Percentiles rank a stretch among this genome's conserved stretches.
These are phyloP conservation scores for Microbotryum lychnidis-dioicae DNA, from an alignment of 1,284 basidiomycete species.

Conservation along the genomic window DNA sequence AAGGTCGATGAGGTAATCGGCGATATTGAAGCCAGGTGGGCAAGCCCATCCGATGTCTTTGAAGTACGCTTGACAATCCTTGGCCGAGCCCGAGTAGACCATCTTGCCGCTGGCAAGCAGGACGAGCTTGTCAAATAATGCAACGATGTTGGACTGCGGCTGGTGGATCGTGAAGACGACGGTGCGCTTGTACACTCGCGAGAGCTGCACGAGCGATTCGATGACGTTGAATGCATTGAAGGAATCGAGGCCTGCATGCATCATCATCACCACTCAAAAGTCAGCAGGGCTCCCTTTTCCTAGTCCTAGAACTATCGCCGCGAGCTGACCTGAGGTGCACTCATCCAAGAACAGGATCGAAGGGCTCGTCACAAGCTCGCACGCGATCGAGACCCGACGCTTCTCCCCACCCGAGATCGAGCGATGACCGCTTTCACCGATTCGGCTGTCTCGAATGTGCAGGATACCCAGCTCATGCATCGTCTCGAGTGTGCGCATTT, in stretches of 20 bases:
- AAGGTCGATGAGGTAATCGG: conserved; percentile 86
- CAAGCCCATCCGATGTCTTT: conserved; percentile 69
- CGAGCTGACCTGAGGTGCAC: conserved; percentile 72
- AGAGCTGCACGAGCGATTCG: conserved; percentile 75
- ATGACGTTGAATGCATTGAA: conserved; percentile 94
- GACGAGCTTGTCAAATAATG: conserved; percentile 84
- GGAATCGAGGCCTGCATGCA: conserved; percentile 66
- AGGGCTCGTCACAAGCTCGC: conserved; percentile 91
- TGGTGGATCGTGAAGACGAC: conserved; percentile 97
- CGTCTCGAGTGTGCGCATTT: conserved; percentile 86
- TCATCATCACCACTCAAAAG: too few relatives aligned
- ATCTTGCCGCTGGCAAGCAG: conserved; percentile 74
- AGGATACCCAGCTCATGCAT: conserved; percentile 91
- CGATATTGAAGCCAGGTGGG: conserved; percentile 93
- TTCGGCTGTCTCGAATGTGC: conserved; percentile 78
- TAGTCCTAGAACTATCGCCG: too few relatives aligned
- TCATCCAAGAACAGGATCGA: conserved; percentile 94
- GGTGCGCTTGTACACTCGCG: conserved; percentile 83
- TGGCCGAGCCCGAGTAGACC: conserved; percentile 71
- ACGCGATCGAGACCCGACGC: conserved; percentile 91
- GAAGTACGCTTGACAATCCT: conserved; percentile 71
- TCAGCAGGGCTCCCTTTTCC: background rate
- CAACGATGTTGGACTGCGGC: conserved; percentile 94
- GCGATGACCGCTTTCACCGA: conserved; percentile 76
- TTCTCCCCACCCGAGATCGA: conserved; percentile 96